Conservation (phyloP, 352 stramenopile species). For the Phytophthora uliginosa region DNA sequence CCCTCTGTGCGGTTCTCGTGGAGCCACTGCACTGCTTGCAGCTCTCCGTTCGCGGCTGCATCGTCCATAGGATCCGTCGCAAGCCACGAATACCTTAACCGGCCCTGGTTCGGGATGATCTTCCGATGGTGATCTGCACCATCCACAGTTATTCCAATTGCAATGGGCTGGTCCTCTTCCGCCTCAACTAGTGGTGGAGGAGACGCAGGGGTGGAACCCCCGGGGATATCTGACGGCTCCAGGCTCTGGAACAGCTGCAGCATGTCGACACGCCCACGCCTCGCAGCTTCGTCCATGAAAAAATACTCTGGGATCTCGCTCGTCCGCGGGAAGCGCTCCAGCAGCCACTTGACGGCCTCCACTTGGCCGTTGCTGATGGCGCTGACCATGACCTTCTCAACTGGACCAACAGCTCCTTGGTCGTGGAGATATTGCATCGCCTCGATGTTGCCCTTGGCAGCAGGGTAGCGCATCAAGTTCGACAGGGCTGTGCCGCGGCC, state of each 20-base stretch:
- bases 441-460: not conserved
- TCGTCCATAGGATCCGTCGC: conserved; percentile 11
- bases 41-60: conserved; percentile 10
- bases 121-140: conserved; percentile 1
- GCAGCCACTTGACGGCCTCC: conserved; percentile 1
- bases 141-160: not conserved
- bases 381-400: not conserved
- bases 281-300: conserved; percentile 14
- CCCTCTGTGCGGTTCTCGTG: conserved; percentile 5
- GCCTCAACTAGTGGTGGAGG: not conserved
- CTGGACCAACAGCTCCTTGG: not conserved
- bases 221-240: no score
- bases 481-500: not conserved
- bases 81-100: not conserved
- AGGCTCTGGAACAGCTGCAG: conserved; percentile 5
- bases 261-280: conserved; percentile 6
- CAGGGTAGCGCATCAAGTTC: not conserved
- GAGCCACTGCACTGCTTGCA: conserved; percentile 9
- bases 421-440: conserved; percentile 10
- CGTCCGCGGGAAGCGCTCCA: conserved; percentile 6
- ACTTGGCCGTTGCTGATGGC: conserved; percentile 1
- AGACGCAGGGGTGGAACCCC: not conserved
- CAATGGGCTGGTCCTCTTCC: not conserved
- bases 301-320: conserved; percentile 5
- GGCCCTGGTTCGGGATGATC: not conserved